Conservation (phyloP, 2,329 filamentous ascomycete species). For the Botrytis porri region DNA sequence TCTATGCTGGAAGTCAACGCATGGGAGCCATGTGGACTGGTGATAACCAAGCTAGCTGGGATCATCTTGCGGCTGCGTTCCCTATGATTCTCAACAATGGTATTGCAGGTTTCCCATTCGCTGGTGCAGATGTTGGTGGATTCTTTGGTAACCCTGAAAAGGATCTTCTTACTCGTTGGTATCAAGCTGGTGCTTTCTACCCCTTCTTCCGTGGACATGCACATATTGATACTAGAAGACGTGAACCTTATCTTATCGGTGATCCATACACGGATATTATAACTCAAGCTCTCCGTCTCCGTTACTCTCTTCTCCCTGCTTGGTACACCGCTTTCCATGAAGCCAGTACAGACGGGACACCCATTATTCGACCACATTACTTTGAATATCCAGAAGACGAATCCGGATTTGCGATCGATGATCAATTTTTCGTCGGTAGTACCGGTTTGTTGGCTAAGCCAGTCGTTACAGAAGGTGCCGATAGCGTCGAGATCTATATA, state of each 20-base stretch:
- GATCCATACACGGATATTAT: slow-evolving; percentile 85
- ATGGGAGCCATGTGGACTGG: slow-evolving; percentile 98
- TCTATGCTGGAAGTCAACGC: slow-evolving; percentile 87
- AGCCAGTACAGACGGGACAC: slow-evolving; percentile 76
- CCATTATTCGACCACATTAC: slow-evolving; percentile 88
- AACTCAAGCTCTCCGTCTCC: slow-evolving; percentile 79
- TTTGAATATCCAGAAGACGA: slow-evolving; percentile 88
- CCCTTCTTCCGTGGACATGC: slow-evolving; percentile 97
- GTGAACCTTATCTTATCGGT: slow-evolving; percentile 85
- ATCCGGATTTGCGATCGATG: slow-evolving; percentile 80
- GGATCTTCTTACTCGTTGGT: slow-evolving; percentile 90
- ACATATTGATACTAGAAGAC: slow-evolving; percentile 90
- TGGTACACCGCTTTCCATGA: slow-evolving; percentile 98
- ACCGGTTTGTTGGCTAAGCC: slow-evolving; percentile 93
- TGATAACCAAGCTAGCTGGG: slow-evolving; percentile 93
- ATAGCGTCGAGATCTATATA: slow-evolving; percentile 76
- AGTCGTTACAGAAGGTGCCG: slow-evolving; percentile 72
- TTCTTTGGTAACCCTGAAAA: slow-evolving; percentile 97
- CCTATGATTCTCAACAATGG: slow-evolving; percentile 94
- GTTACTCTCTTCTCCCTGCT: slow-evolving; percentile 83
- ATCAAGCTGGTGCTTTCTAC: slow-evolving; percentile 94
- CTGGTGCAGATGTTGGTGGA: slow-evolving; percentile 91
- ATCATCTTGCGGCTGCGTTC: slow-evolving; percentile 80
- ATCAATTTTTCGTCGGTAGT: slow-evolving; percentile 87
- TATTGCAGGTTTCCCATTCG: slow-evolving; percentile 89